A percentile compares a stretch with the other conserved stretches of the same genome.
Evolutionary conservation across 169 alveolate genomes (phyloP).

Genomic region (Neospora caninum): DNA sequence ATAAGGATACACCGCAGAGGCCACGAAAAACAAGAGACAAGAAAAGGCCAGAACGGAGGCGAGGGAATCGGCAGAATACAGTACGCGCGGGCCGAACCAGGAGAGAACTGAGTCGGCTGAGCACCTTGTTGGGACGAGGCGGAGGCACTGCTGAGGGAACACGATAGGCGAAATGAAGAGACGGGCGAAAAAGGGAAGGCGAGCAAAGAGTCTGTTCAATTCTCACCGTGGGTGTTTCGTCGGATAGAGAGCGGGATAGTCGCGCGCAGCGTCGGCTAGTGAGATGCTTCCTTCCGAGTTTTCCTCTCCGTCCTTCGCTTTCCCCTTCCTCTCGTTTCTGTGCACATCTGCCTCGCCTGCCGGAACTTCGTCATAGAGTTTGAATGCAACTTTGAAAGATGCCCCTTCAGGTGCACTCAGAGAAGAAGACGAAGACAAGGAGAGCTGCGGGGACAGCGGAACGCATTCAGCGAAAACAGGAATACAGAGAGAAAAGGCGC

Average conservation of each 20-base stretch:
- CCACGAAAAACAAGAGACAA: too few relatives aligned
- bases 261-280: conserved; percentile 23
- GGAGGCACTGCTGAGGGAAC: too few relatives aligned
- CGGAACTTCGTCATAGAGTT: not conserved
- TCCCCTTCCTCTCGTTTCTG: not conserved
- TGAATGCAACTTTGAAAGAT: conserved; percentile 18
- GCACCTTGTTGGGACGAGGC: too few relatives aligned
- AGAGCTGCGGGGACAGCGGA: not conserved
- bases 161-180: too few relatives aligned
- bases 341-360: not conserved
- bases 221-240: conserved; percentile 13
- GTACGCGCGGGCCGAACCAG: too few relatives aligned
- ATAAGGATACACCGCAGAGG: too few relatives aligned
- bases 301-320: not conserved
- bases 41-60: too few relatives aligned
- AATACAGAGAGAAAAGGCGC: too few relatives aligned
- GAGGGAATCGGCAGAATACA: too few relatives aligned
- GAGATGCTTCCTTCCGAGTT: not conserved
- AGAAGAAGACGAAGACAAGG: not conserved
- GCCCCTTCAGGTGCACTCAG: conserved; percentile 18
- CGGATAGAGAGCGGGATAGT: not conserved
- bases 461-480: not conserved
- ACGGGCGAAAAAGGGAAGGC: too few relatives aligned
- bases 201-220: not conserved
- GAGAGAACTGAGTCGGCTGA: too few relatives aligned